These are phyloP conservation scores for Aspergillus baeticus DNA, from an alignment of 495 filamentous ascomycete species.

Conservation along the genomic window DNA sequence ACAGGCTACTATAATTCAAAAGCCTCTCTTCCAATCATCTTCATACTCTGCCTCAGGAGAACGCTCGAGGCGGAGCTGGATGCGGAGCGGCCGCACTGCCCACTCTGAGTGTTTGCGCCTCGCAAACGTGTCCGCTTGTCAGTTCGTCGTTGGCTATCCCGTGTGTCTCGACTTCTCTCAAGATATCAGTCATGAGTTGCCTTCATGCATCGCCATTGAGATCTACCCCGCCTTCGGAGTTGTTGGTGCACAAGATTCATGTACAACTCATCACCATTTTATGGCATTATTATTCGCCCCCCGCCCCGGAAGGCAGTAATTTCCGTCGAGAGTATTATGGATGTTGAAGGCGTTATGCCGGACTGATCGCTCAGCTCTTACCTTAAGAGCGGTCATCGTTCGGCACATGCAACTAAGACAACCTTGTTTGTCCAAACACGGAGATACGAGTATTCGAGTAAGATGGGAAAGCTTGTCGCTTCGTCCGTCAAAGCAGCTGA, in stretches of 20 bases:
- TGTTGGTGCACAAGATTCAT: not conserved
- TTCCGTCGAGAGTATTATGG: not conserved
- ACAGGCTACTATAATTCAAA: too few relatives aligned
- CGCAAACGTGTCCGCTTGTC: not conserved
- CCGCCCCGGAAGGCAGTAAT: not conserved
- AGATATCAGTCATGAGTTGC: too few relatives aligned
- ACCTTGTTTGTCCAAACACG: not conserved
- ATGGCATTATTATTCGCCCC: not conserved
- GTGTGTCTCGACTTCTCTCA: not conserved
- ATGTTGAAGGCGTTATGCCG: too few relatives aligned
- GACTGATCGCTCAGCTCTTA: too few relatives aligned
- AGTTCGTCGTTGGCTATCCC: not conserved
- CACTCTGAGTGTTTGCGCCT: not conserved
- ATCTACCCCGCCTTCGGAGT: not conserved
- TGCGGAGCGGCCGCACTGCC: slow-evolving; percentile 8
- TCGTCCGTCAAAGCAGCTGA: too few relatives aligned
- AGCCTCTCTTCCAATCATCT: not conserved
- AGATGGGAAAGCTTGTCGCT: too few relatives aligned
- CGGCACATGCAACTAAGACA: not conserved
- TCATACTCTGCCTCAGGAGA: not conserved
- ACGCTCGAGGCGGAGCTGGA: not conserved
- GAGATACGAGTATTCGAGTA: not conserved
- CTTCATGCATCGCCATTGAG: too few relatives aligned
- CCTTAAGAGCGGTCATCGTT: too few relatives aligned
- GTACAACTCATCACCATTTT: not conserved